Conservation (phyloP, 2,329 filamentous ascomycete genomes). For the Botrytis hyacinthi region DNA sequence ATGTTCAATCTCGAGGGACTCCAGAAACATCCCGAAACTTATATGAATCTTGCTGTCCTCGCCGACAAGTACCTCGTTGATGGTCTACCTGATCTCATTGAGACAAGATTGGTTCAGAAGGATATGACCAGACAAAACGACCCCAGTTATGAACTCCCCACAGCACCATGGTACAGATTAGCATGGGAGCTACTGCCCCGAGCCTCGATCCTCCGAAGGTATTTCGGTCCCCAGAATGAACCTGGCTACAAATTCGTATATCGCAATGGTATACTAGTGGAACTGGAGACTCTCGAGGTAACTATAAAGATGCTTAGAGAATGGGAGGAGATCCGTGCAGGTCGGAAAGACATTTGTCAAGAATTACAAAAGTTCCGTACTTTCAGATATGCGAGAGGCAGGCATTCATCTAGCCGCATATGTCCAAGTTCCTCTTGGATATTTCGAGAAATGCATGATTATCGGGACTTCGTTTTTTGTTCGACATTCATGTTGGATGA, state of each 20-base stretch:
- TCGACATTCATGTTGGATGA: not conserved
- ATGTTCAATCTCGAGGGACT: not conserved
- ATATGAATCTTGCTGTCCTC: not conserved
- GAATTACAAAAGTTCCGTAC: not conserved
- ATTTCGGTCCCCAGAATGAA: not conserved
- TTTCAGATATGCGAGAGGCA: no score
- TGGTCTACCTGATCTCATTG: not conserved
- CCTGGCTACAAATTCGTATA: not conserved
- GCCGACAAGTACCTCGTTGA: not conserved
- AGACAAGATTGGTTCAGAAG: not conserved
- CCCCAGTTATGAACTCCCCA: not conserved
- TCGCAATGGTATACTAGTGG: not conserved
- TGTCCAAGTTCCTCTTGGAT: no score
- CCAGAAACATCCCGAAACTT: no score
- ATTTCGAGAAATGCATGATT: no score
- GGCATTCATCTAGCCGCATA: no score
- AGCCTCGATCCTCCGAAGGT: not conserved
- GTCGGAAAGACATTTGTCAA: not conserved
- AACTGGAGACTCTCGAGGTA: not conserved
- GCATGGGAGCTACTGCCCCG: not conserved
- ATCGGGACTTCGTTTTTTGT: not conserved
- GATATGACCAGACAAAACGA: not conserved
- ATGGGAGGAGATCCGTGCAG: not conserved
- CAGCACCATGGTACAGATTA: not conserved
- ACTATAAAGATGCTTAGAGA: not conserved